Base-by-base conservation (phyloP, 1,284 basidiomycete genomes). In the Pseudozyma tsukubaensis region DNA sequence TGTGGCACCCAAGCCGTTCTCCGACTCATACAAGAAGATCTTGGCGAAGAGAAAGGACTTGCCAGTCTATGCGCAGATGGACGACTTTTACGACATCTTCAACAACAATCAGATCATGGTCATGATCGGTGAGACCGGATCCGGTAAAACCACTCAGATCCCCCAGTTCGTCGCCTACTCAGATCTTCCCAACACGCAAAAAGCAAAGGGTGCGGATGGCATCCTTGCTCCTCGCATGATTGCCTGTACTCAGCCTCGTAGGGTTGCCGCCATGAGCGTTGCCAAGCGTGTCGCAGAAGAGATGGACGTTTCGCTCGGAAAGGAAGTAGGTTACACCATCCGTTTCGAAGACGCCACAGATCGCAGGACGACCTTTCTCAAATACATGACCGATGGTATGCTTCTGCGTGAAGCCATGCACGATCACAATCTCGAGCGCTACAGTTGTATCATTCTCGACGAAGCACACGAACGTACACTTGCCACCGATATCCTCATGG, bases 361-460 rank as follows among this genome's bases (percentile, higher is more conserved):
- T 18, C 72, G 79, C 32, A 47, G 73, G 14, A 77, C 73, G 16
- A 83, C 78, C 7, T 72, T 72, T 21, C 59, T 81, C 54, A 78
- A 78, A 73, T 98, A 99, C 87, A 97, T 99, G 95, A 99, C 96
- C 12, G 96, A 99, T 79, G 96, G 96, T 89, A 97, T 98, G 94
- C 83, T 87, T 21, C 89, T 97, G 32, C 91, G 95, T 42, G 95
- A 98, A 87, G 95, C 94, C 8, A 97, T 98, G 93, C 93, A 96
- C 85, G 97, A 99, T 85, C 92, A 93, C 35, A 89, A 90, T 50
- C 89, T 98, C 32, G 88, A 89, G 50, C 90, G 94, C 12, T 99
- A 99, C 86, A 95, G 93, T 36, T 97, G 94, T 16, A 94, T 99
- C 85, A 97, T 99, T 78, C 90, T 99, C 64, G 97, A 99, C 85